These are phyloP conservation scores for Melastoma candidum DNA, from an alignment of 441 rosid genomes.

Conservation along the genomic window DNA sequence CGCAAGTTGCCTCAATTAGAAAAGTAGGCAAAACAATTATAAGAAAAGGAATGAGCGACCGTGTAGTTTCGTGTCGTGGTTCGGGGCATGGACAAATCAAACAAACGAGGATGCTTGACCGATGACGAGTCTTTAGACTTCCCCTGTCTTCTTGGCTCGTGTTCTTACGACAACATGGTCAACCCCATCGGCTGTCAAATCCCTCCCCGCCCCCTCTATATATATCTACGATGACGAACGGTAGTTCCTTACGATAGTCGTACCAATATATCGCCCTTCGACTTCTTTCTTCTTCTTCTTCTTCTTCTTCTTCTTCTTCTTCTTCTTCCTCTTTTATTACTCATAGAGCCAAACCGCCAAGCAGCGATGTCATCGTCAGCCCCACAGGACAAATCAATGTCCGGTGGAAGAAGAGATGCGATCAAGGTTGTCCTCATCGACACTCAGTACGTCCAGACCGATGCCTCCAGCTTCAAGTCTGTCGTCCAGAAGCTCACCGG, in stretches of 20 bases:
- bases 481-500: conserved; percentile 43
- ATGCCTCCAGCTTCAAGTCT: conserved; percentile 31
- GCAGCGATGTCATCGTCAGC: too few relatives aligned
- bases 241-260: too few relatives aligned
- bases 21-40: too few relatives aligned
- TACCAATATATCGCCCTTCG: too few relatives aligned
- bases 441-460: conserved; percentile 34
- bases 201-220: too few relatives aligned
- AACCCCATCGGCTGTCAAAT: neutral
- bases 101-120: neutral
- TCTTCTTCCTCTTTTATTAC: neutral
- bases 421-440: conserved; percentile 32
- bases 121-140: neutral
- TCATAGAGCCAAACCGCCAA: neutral
- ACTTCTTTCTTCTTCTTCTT: too few relatives aligned
- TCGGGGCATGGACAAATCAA: too few relatives aligned
- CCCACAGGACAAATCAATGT: neutral
- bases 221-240: too few relatives aligned
- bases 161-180: neutral
- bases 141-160: neutral
- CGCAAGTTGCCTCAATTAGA: too few relatives aligned
- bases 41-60: too few relatives aligned
- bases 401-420: conserved; percentile 3
- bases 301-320: too few relatives aligned
- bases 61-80: too few relatives aligned